Conservation (phyloP, 2,329 filamentous ascomycete genomes). For the Dactylellina drechsleri region DNA sequence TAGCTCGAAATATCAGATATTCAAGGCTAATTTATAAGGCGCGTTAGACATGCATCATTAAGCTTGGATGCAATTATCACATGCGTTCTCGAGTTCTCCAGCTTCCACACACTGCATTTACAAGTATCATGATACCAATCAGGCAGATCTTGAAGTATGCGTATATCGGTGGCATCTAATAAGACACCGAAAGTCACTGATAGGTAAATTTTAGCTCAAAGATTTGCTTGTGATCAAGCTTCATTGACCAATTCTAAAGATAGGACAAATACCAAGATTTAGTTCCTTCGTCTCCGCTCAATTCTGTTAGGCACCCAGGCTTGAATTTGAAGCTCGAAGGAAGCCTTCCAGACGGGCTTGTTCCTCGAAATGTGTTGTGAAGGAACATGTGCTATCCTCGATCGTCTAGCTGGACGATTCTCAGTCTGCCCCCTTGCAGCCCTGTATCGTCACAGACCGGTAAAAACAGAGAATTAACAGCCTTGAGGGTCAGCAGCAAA, state of each 20-base stretch:
- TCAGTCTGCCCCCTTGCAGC: not conserved
- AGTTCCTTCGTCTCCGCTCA: not conserved
- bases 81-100: too few relatives aligned
- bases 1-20: too few relatives aligned
- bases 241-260: slow-evolving; percentile 41
- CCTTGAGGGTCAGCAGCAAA: slow-evolving; percentile 41
- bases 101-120: too few relatives aligned
- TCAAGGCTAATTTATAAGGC: slow-evolving; percentile 43
- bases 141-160: too few relatives aligned
- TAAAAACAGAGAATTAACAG: slow-evolving; percentile 2
- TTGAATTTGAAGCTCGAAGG: not conserved
- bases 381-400: slow-evolving; percentile 4
- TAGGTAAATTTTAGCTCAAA: not conserved
- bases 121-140: too few relatives aligned
- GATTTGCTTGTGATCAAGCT: slow-evolving; percentile 27
- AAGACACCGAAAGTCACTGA: too few relatives aligned
- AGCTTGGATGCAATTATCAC: not conserved
- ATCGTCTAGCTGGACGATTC: not conserved
- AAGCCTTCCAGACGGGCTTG: slow-evolving; percentile 35
- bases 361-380: slow-evolving; percentile 21
- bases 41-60: not conserved
- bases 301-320: slow-evolving; percentile 26
- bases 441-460: not conserved
- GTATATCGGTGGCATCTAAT: too few relatives aligned
- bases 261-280: slow-evolving; percentile 13